Conservation (phyloP, 1,284 basidiomycete genomes). For the Marasmius fiardii region DNA sequence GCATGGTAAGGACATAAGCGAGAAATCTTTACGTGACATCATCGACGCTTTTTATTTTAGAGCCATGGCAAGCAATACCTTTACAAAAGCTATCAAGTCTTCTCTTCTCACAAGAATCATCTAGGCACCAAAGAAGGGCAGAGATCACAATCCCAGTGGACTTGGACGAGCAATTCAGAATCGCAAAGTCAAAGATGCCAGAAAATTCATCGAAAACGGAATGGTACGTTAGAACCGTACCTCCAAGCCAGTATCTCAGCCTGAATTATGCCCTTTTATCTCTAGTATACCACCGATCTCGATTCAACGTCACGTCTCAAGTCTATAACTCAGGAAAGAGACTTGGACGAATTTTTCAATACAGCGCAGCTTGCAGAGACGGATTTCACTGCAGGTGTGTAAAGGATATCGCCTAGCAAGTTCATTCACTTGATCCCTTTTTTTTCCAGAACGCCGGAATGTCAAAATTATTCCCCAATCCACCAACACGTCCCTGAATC, state of each 20-base stretch:
- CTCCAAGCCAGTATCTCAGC: neutral
- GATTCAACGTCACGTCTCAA: constrained; percentile 71
- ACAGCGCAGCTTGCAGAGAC: constrained; percentile 93
- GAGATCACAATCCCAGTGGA: constrained; percentile 68
- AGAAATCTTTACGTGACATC: neutral
- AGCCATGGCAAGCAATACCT: constrained; percentile 15
- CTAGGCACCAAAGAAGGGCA: constrained; percentile 46
- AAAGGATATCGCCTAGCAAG: neutral
- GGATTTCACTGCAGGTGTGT: constrained; percentile 93
- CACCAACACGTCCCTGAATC: constrained; percentile 67
- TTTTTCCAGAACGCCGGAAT: constrained; percentile 77
- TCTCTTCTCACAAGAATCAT: constrained; percentile 2
- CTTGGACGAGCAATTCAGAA: constrained; percentile 92
- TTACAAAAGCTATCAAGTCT: neutral
- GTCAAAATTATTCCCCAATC: constrained; percentile 84
- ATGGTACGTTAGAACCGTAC: constrained; percentile 52
- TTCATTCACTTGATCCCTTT: constrained; percentile 11
- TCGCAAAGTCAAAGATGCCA: constrained; percentile 79
- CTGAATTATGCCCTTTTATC: constrained; percentile 7
- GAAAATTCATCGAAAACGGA: constrained; percentile 66
- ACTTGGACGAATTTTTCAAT: constrained; percentile 95
- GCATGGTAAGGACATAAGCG: too few relatives aligned
- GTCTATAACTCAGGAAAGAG: constrained; percentile 95
- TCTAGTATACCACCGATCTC: constrained; percentile 80
- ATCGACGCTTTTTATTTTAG: too few relatives aligned